These are phyloP conservation scores for Entomortierella chlamydospora DNA, from an alignment of 192 early-diverging fungal species.

Conservation along the genomic window DNA sequence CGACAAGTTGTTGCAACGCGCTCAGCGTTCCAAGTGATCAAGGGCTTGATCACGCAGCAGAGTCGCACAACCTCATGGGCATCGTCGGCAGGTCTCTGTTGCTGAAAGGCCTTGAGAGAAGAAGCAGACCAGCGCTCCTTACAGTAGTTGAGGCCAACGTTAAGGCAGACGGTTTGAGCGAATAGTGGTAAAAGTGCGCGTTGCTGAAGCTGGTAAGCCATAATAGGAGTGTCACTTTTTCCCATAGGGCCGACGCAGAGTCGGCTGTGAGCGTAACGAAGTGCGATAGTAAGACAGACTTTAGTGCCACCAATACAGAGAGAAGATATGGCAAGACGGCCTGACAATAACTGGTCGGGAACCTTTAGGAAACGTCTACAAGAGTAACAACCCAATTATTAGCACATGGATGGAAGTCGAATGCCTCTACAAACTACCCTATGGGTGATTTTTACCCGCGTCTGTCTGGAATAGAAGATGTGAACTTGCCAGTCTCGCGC, in stretches of 20 bases:
- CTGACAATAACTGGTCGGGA: slow-evolving; percentile 79
- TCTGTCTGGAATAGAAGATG: slow-evolving; percentile 63
- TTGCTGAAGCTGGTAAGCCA: slow-evolving; percentile 83
- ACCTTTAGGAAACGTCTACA: slow-evolving; percentile 77
- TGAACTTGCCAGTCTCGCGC: slow-evolving; percentile 67
- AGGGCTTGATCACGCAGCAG: slow-evolving; percentile 83
- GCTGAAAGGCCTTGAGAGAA: slow-evolving; percentile 46
- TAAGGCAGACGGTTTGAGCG: slow-evolving; percentile 71
- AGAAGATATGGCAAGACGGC: slow-evolving; percentile 75
- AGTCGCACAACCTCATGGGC: slow-evolving; percentile 73
- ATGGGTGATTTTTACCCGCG: too few relatives aligned
- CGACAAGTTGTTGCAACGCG: slow-evolving; percentile 73
- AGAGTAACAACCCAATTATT: too few relatives aligned
- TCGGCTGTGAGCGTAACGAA: slow-evolving; percentile 77
- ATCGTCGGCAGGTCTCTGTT: slow-evolving; percentile 58
- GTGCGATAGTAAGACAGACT: slow-evolving; percentile 69
- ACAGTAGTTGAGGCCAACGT: slow-evolving; percentile 82
- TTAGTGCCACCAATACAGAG: slow-evolving; percentile 77
- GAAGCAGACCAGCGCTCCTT: slow-evolving; percentile 70
- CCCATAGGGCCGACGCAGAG: slow-evolving; percentile 81
- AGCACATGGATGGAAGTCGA: too few relatives aligned
- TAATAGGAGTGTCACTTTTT: slow-evolving; percentile 80
- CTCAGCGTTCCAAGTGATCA: slow-evolving; percentile 81
- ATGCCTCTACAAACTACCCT: too few relatives aligned
- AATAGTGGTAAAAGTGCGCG: slow-evolving; percentile 77